Percentiles rank a stretch among this genome's conserved stretches.
Evolutionary conservation across 208 protist species (phyloP).

Genomic region (Polymyxa betae): DNA sequence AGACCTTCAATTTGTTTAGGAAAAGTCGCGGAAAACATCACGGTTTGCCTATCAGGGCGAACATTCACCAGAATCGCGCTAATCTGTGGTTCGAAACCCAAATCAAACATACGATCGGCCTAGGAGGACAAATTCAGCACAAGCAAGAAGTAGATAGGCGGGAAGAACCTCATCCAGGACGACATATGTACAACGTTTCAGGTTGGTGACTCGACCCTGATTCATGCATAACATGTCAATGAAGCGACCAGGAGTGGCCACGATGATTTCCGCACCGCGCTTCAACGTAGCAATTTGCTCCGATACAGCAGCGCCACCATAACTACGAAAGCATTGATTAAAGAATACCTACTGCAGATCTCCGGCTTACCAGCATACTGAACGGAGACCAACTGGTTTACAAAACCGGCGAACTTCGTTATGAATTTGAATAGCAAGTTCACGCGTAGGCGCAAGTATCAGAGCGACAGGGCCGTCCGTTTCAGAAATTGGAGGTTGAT

Average conservation of each 20-base stretch:
- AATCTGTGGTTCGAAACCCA: constrained; percentile 97
- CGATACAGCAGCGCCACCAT: constrained; percentile 75
- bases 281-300: constrained; percentile 82
- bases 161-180: constrained; percentile 89
- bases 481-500: constrained; percentile 71
- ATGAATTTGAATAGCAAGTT: constrained; percentile 82
- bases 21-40: constrained; percentile 75
- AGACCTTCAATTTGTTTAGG: constrained; percentile 70
- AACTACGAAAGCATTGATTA: constrained; percentile 61
- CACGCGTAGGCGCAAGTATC: constrained; percentile 82
- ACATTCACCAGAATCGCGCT: constrained; percentile 88
- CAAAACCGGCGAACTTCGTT: constrained; percentile 65
- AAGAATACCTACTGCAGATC: constrained; percentile 64
- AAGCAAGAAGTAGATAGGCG: not conserved
- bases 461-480: constrained; percentile 80
- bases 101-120: constrained; percentile 98
- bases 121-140: not conserved
- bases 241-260: constrained; percentile 83
- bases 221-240: constrained; percentile 82
- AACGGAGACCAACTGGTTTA: constrained; percentile 54
- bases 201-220: constrained; percentile 76
- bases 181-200: constrained; percentile 82
- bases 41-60: constrained; percentile 86
- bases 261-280: constrained; percentile 71
- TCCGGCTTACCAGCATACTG: constrained; percentile 73